Evolutionary conservation across 228 moss, liverwort and hornwort species (phyloP), one percentile per base, ranked within the genome.

Genomic region (Sphagnum fallax): DNA sequence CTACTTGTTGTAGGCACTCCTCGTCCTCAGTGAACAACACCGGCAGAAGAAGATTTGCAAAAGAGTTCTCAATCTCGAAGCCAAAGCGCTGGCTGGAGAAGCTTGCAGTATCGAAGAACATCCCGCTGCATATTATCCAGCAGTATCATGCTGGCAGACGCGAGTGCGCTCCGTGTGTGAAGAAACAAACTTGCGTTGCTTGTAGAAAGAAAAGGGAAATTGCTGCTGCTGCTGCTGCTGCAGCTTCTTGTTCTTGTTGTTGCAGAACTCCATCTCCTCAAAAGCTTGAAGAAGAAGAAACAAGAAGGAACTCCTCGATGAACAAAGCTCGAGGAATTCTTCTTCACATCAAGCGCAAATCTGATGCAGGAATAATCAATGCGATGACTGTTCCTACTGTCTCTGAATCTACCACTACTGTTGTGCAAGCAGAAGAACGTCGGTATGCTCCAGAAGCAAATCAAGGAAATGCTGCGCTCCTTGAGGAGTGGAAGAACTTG

Each of bases 91-190:
- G 85, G 81, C 60, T 81, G n/a, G 74, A 81, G 69, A 79, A 60
- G 53, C 47, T 81, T 52, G 16, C 66, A 47, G 76, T 72, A 47
- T 74, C 81, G 1, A 73, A 72, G 18, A 78, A 63, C 10, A 71
- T 81, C 10, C 81, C 85, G 50, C 14, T 72, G 16, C 63, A 78
- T 48, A 67, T 79, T 18, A 64, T 81, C 32, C 76, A 72, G 70
- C 71, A 85, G 60, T 85, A 70, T 51, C 62, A 76, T 66, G 64
- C 67, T 55, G 81, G 85, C 11, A 81, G 74, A 65, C 81, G 79
- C 18, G 72, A 62, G 32, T 81, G 76, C 4, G 65, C 85, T 62
- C 81, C 79, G 12, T 67, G 58, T 50, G 65, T 72, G 61, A 79
- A 76, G 75, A 79, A 79, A 67, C 72, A 53, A 5, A 66, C 70